Percentiles rank a stretch among this genome's conserved stretches.
Evolutionary conservation across 176 grass and related monocot genomes (phyloP).

Genomic region (Juncus effusus): DNA sequence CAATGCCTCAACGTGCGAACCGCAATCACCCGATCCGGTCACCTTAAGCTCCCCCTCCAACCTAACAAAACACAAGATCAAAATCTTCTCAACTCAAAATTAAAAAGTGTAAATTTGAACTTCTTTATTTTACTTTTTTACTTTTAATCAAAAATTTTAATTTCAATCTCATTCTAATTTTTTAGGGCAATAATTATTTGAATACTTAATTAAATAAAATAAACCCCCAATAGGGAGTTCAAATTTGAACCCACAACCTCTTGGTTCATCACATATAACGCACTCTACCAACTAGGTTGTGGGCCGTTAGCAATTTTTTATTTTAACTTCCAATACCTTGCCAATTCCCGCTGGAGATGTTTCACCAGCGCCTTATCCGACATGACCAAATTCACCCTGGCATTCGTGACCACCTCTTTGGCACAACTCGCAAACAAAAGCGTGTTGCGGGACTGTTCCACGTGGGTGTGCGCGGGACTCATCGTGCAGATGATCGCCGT

Average conservation of each 20-base stretch:
- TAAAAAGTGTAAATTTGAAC: not conserved
- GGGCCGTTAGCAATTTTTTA: too few relatives aligned
- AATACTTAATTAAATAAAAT: too few relatives aligned
- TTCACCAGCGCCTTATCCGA: slow-evolving; percentile 85
- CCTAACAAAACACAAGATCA: slow-evolving; percentile 6
- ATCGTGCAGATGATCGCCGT: slow-evolving; percentile 93
- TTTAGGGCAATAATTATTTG: too few relatives aligned
- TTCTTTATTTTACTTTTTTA: too few relatives aligned
- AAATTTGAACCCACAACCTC: too few relatives aligned
- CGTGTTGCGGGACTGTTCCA: slow-evolving; percentile 84
- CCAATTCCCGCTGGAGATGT: slow-evolving; percentile 74
- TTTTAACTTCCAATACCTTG: slow-evolving; percentile 8
- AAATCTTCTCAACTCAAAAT: not conserved
- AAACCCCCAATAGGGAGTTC: too few relatives aligned
- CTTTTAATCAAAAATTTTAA: too few relatives aligned
- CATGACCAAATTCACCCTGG: slow-evolving; percentile 80
- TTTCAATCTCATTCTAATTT: too few relatives aligned
- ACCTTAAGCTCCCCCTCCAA: slow-evolving; percentile 66
- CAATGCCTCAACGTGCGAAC: slow-evolving; percentile 47
- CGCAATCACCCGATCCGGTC: slow-evolving; percentile 34
- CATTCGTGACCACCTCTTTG: slow-evolving; percentile 67
- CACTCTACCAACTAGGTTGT: too few relatives aligned
- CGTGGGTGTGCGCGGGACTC: slow-evolving; percentile 69
- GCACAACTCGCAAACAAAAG: slow-evolving; percentile 87
- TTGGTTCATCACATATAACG: too few relatives aligned